Base-by-base conservation (phyloP, 306 rosid species). In the Lablab purpureus region DNA sequence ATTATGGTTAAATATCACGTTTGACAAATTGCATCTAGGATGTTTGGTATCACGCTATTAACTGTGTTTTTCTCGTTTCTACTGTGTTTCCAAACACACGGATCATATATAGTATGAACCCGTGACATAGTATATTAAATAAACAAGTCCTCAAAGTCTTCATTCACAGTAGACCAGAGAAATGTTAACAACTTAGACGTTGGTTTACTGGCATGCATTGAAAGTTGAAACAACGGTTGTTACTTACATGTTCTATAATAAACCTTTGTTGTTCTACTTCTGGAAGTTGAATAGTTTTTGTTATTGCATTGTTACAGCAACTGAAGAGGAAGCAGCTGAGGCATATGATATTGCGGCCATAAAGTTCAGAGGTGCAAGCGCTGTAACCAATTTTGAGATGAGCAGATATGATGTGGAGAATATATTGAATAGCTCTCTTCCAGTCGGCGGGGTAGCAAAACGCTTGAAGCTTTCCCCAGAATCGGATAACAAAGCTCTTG, bases 281-380 rank as follows among this genome's bases (percentile, higher is more conserved):
- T 5, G 28, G 9, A 59, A 18, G 23, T 73, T 28, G 65, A 50
- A 18, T 37, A 10, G 12, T 50, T 7, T 49, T 14, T 15, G 49
- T 34, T 10, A 10, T 71, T 45, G 30, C 23, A 56, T 75, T 64
- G 28, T 74, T 36, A 21, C 87, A 94, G 99, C 94, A 23, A 92
- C 91, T 1, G 95, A 94, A 77, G 99, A 89, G 89, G 99, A 94
- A 83, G 99, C 99, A 2, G 99, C 99, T 0, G 99, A 94, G 87
- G 99, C 99, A 0, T 92, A 94, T 23, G 99, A 94, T 22, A 88
- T 92, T 47, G 97, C 99, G 3, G 97, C 97, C 46, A 92, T 94
- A 23, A 92, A 94, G 85, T 94, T 91, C 9, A 84, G 97, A 77
- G 99, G 99, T 4, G 43, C 85, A 36, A 86, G 84, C 14, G 97